Evolutionary conservation across 108 stramenopile genomes (phyloP).

Genomic region (Discostella pseudostelligera): DNA sequence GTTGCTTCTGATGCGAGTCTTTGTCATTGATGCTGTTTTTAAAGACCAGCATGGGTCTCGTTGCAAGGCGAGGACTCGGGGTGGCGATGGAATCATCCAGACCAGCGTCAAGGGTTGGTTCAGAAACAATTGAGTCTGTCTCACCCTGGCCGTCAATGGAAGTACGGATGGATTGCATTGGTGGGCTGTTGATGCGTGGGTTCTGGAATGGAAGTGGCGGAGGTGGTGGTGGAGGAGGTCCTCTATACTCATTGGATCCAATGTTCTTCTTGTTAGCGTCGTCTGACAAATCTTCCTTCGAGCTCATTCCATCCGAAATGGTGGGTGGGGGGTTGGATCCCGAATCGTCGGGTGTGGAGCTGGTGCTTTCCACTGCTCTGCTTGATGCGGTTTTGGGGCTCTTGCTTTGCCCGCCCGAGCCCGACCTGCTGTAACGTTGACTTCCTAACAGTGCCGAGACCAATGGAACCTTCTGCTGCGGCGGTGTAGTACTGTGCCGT

Average conservation of each 20-base stretch:
- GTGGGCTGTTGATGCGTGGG: slow-evolving; percentile 1
- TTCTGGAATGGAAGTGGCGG: slow-evolving; percentile 2
- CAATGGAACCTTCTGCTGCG: not conserved
- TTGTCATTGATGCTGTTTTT: not conserved
- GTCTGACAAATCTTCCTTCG: not conserved
- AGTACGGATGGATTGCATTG: slow-evolving; percentile 18
- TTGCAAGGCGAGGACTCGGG: slow-evolving; percentile 3
- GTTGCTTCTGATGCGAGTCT: not conserved
- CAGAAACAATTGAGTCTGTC: slow-evolving; percentile 16
- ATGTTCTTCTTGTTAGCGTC: not conserved
- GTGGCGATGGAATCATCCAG: slow-evolving; percentile 6
- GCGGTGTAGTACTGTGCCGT: not conserved
- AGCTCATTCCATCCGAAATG: slow-evolving; percentile 6
- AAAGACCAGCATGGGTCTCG: not conserved
- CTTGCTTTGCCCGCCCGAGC: not conserved
- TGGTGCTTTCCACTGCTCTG: not conserved
- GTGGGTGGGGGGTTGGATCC: slow-evolving; percentile 27
- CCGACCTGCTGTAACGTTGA: not conserved
- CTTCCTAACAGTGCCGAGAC: not conserved
- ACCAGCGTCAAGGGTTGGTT: slow-evolving; percentile 33
- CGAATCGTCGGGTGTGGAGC: not conserved
- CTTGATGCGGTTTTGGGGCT: not conserved
- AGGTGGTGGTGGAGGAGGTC: slow-evolving; percentile 29
- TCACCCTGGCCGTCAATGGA: not conserved
- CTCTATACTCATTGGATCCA: not conserved